These are phyloP conservation scores for Rhizophora mangle DNA, from an alignment of 345 rosid genomes.

Conservation along the genomic window DNA sequence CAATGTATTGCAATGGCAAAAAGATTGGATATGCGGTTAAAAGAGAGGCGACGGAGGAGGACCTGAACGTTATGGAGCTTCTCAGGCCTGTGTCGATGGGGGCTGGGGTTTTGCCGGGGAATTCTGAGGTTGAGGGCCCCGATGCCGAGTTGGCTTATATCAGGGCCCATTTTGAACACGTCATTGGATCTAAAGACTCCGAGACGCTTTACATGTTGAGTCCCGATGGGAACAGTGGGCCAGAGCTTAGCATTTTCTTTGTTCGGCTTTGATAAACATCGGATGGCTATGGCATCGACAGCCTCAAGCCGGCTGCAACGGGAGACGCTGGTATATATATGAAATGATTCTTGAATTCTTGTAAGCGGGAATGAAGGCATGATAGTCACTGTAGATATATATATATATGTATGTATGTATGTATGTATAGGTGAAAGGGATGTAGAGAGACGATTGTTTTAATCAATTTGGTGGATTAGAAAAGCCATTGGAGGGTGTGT, in stretches of 20 bases:
- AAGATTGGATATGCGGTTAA: conserved; percentile 65
- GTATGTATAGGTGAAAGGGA: not conserved
- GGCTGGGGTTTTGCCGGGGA: conserved; percentile 75
- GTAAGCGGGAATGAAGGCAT: not conserved
- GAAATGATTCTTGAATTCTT: too few relatives aligned
- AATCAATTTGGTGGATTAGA: too few relatives aligned
- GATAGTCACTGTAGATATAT: not conserved
- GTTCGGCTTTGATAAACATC: conserved; percentile 46
- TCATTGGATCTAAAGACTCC: conserved; percentile 80
- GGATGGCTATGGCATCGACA: too few relatives aligned
- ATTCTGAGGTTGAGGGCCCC: conserved; percentile 54
- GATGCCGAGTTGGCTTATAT: conserved; percentile 77
- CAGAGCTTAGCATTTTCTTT: conserved; percentile 77
- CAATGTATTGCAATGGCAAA: conserved; percentile 79
- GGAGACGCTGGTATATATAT: too few relatives aligned
- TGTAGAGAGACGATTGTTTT: not conserved
- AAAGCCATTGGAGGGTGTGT: too few relatives aligned
- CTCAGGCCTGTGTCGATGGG: conserved; percentile 83
- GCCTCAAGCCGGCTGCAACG: too few relatives aligned
- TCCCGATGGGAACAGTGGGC: conserved; percentile 76
- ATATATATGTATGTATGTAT: not conserved
- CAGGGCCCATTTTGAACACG: conserved; percentile 72
- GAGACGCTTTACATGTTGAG: conserved; percentile 80
- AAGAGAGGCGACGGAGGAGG: conserved; percentile 66
- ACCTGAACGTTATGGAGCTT: conserved; percentile 71